Base-by-base conservation (phyloP, 768 basidiomycete genomes). In the Obba rivulosa region DNA sequence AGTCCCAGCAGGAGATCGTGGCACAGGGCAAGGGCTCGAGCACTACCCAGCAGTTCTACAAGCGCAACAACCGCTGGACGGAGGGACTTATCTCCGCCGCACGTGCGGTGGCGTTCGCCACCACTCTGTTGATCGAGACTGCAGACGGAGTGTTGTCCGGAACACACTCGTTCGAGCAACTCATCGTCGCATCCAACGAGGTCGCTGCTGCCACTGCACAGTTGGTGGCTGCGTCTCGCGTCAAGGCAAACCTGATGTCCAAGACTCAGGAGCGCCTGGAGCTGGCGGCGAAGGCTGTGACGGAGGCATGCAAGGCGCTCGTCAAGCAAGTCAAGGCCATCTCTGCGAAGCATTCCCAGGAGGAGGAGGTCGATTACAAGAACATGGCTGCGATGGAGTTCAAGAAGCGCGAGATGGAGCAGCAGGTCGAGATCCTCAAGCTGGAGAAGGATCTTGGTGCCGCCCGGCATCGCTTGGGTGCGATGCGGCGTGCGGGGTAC, bases 101-200 rank as follows among this genome's bases (percentile, higher is more conserved):
- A 17, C 97, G 96, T 67, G 80, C 96, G 8, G 96, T 99, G 46
- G 96, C 96, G 2, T 96, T 94, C 58, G 93, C 96, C 9, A 98
- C 96, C 28, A 89, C 81, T 55, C 70, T 97, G 50, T 81, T 99
- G 52, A 99, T 99, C 65, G 95, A 99, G 67, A 89, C 87, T 54
- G 96, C 96, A 16, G 96, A 99, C 65, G 96, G 96, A 50, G 95
- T 99, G 38, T 77, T 98, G 53, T 92, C 90, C 0, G 96, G 95
- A 11, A 94, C 92, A 14, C 92, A 98, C 66, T 93, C 94, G 24
- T 78, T 97, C 49, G 96, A 98, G 69, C 96, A 99, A 69, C 87
- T 99, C 57, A 98, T 99, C 62, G 96, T 98, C 49, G 90, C 96
- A n/a, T 99, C 96, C 34, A 98, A 98, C 69, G 96, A 97, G 66